Conservation (phyloP, 352 stramenopile species). For the Globisporangium ultimum region DNA sequence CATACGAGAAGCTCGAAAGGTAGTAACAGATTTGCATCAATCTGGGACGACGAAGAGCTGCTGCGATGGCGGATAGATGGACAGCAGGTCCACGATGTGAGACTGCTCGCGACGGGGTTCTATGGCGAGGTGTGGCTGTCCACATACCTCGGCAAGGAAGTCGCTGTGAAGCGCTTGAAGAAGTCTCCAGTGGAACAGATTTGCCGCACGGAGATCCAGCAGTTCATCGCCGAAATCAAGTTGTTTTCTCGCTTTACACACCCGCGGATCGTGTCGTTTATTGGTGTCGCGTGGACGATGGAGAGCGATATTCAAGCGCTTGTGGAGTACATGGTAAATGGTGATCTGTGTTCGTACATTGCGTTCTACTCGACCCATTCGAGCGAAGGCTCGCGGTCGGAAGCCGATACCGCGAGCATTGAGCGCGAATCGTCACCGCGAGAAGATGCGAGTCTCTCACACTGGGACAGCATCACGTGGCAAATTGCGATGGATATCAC, state of each 20-base stretch:
- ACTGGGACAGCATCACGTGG: slow-evolving; percentile 14
- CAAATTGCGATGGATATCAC: slow-evolving; percentile 20
- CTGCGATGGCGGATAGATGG: slow-evolving; percentile 48
- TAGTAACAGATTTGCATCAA: slow-evolving; percentile 15
- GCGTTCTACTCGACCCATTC: neutral
- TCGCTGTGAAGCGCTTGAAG: slow-evolving; percentile 52
- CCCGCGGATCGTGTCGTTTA: slow-evolving; percentile 47
- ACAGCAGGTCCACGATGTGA: slow-evolving; percentile 24
- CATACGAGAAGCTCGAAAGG: slow-evolving; percentile 1
- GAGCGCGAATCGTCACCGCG: neutral
- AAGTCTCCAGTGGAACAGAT: slow-evolving; percentile 14
- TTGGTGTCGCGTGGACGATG: slow-evolving; percentile 42
- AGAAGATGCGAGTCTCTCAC: neutral
- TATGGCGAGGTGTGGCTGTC: slow-evolving; percentile 56
- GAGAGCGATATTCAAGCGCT: slow-evolving; percentile 35
- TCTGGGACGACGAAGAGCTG: slow-evolving; percentile 70
- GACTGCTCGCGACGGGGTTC: slow-evolving; percentile 29
- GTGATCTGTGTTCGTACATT: slow-evolving; percentile 44
- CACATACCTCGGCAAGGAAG: slow-evolving; percentile 36
- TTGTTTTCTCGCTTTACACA: slow-evolving; percentile 43
- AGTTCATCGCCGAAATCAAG: slow-evolving; percentile 49
- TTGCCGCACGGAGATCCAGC: slow-evolving; percentile 21
- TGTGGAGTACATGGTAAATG: slow-evolving; percentile 55
- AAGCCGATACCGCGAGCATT: slow-evolving; percentile 4
- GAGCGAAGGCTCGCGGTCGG: neutral